Base-by-base conservation (phyloP, 129 eudicot species). In the Artemisia argyi region DNA sequence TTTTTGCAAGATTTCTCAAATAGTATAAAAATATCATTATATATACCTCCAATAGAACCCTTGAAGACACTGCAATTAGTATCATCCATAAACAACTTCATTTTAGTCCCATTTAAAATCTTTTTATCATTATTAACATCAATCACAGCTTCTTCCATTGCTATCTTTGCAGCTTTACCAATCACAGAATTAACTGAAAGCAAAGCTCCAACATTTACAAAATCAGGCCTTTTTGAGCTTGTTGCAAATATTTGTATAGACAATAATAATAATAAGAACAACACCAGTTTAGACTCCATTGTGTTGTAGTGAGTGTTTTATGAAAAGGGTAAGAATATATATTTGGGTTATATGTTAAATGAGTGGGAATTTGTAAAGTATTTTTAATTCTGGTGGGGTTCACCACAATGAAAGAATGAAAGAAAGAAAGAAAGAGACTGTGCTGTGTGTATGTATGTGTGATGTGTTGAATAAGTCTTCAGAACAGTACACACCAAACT, bases 131-230 rank as follows among this genome's bases (percentile, higher is more conserved):
- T 57, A 69, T 89, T 89, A 5, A 89, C 65, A 79, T 89, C 89
- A 54, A 54, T 15, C 16, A 79, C 84, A 15, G 96, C 96, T 63
- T 26, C 44, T 75, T 79, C 84, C 82, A 89, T 82, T 66, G 88
- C 91, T 3, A 26, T 42, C 70, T 84, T 86, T 22, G 91, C 92
- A 24, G 74, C 89, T 60, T 67, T 79, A n/a, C 96, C 96, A 51
- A 86, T 89, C 63, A 84, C 72, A 0, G 96, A 81, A 65, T 84
- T 73, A 53, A 74, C 79, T 4, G 83, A 63, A 10, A 86, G 80
- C 15, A 89, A 46, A 9, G 85, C 91, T 48, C 89, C 96, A 75
- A 80, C 85, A 73, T 89, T 82, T 28, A 89, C 92, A 50, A 65
- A 71, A 42, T 58, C 77, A 73, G 90, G 84, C 71, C 73, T 65